phyloP scores from a whole-genome alignment of 2,329 filamentous ascomycete species.

The Cytospora piceae region DNA sequence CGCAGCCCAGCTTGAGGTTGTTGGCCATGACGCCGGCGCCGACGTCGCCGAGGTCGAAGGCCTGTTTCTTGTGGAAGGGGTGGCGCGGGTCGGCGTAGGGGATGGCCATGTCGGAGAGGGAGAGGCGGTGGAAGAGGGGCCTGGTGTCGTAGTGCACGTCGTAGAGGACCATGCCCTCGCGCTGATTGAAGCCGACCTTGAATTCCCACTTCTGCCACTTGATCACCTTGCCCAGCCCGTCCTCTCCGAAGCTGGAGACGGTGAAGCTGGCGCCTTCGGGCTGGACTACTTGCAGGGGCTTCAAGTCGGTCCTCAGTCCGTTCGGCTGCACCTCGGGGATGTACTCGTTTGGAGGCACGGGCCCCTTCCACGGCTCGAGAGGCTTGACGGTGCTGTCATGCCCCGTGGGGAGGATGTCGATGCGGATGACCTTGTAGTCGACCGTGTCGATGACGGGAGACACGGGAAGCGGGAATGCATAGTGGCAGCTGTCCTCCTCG shows the following conservation, averaged over 20 bases:
- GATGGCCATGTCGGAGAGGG: conserved; percentile 65
- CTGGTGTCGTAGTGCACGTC: conserved; percentile 64
- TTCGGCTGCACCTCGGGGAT: conserved; percentile 61
- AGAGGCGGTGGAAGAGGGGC: conserved; percentile 63
- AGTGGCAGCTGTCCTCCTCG: conserved; percentile 69
- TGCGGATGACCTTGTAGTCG: conserved; percentile 67
- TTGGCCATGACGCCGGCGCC: conserved; percentile 68
- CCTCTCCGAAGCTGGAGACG: conserved; percentile 35
- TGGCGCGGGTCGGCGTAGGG: conserved; percentile 65
- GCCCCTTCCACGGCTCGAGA: conserved; percentile 56
- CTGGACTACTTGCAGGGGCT: conserved; percentile 65
- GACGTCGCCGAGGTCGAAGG: conserved; percentile 69
- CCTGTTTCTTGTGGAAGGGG: conserved; percentile 67
- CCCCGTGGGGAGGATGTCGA: conserved; percentile 71
- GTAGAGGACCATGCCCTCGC: conserved; percentile 66
- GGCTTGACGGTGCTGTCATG: conserved; percentile 61
- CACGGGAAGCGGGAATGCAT: conserved; percentile 68
- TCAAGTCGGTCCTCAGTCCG: conserved; percentile 60
- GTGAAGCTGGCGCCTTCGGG: conserved; percentile 66
- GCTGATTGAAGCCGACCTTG: conserved; percentile 66
- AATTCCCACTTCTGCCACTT: conserved; percentile 57
- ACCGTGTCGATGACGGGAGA: conserved; percentile 68
- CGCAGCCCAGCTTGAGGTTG: conserved; percentile 63
- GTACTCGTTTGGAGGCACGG: conserved; percentile 64
- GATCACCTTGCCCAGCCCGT: conserved; percentile 35